A percentile compares a stretch with the other conserved stretches of the same genome.
Conservation (phyloP, 768 basidiomycete species). For the Cystobasidium onofrii region DNA sequence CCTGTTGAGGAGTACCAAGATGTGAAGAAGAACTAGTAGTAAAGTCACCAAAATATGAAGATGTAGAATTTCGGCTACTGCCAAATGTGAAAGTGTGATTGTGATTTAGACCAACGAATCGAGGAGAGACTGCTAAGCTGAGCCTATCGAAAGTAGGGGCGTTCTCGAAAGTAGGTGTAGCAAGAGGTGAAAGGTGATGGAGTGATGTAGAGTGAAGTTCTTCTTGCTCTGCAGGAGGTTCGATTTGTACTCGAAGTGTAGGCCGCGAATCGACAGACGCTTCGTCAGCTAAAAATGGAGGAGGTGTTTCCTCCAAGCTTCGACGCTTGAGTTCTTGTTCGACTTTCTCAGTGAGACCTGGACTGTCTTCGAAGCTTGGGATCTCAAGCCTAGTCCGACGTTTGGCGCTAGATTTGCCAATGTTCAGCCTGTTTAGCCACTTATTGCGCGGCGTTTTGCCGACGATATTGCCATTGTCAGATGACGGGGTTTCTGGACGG, state of each 20-base stretch:
- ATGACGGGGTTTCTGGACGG: neutral
- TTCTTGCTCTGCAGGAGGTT: neutral
- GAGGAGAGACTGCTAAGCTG: constrained; percentile 10
- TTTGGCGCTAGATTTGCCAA: neutral
- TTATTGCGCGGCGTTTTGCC: constrained; percentile 15
- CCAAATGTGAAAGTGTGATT: constrained; percentile 5
- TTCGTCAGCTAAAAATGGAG: neutral
- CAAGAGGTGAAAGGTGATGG: neutral
- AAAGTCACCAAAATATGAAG: constrained; percentile 1
- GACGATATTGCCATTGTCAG: neutral
- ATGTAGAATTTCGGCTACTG: neutral
- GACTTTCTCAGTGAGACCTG: neutral
- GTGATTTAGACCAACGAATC: neutral
- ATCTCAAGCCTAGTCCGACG: constrained; percentile 4
- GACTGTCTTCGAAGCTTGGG: constrained; percentile 1
- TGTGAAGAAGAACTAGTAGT: neutral
- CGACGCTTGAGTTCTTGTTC: neutral
- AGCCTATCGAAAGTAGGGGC: neutral
- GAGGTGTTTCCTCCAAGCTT: neutral
- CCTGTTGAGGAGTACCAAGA: neutral
- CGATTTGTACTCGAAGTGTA: neutral
- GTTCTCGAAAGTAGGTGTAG: neutral
- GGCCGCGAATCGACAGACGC: neutral
- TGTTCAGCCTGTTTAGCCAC: neutral
- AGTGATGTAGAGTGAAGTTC: neutral